Base-by-base conservation (phyloP, 2,329 filamentous ascomycete genomes). In the Nemania bipapillata region DNA sequence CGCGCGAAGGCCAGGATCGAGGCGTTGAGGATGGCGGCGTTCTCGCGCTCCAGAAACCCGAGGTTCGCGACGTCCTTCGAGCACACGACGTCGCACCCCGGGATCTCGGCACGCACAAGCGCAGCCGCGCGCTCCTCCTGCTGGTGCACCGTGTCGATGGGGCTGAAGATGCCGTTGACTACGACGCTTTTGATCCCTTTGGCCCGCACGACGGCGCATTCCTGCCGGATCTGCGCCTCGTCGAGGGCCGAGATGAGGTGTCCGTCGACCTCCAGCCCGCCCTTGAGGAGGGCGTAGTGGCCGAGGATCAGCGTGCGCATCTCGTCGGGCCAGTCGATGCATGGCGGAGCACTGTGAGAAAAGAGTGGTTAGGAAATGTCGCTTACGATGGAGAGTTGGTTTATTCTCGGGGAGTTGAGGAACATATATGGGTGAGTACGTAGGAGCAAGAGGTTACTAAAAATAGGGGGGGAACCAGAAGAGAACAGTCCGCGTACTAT, bases 1-100 rank as follows among this genome's bases (percentile, higher is more conserved):
- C 83, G 81, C 0, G 87, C 88, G 73, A 89, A 89, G 0, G 81
- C 75, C 11, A 90, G 79, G 37, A 91, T 88, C 1, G 87, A 84
- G 0, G 88, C 89, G 70, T 91, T 91, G 22, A 91, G 79, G 20
- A 91, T 88, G 1, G 87, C 85, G 0, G 89, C 88, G 73, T 91
- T 91, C 76, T 91, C 89, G 42, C 89, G 82, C 77, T 90, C 88
- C 7, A 90, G 78, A 61, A 89, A 87, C 45, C 80, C 86, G 11
- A 86, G 77, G 69, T 83, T 87, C 15, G 85, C 86, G 2, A 87
- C 84, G 15, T 86, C 83, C 57, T 83, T 83, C 9, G 85, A 86
- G 58, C 81, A 81, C 2, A 87, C 84, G 2, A 88, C 80, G 60
- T 86, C 80, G 56, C 77, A 79, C 0, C 77, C 81, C 0, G 81